phyloP scores from a whole-genome alignment of 345 rosid genomes.

The Mercurialis annua region DNA sequence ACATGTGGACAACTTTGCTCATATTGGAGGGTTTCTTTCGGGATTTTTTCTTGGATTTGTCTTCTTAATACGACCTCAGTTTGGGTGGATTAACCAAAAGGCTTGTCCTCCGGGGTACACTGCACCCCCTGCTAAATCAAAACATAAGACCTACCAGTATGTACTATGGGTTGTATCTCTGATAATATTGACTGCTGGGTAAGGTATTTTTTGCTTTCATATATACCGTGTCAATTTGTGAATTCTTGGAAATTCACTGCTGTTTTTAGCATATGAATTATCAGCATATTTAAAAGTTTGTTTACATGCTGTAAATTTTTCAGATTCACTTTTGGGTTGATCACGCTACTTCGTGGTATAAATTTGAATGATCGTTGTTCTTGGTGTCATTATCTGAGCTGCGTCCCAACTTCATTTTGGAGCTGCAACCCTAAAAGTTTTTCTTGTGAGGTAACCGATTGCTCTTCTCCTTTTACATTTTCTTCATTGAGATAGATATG shows the following conservation, averaged over 20 bases:
- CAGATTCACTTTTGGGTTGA: conserved; percentile 27
- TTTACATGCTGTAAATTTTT: not conserved
- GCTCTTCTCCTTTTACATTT: not conserved
- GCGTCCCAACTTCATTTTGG: conserved; percentile 20
- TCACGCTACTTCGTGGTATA: conserved; percentile 18
- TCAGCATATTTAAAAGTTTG: not conserved
- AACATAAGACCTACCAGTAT: conserved; percentile 72
- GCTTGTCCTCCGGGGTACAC: conserved; percentile 36
- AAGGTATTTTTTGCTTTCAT: conserved; percentile 24
- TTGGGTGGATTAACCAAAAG: conserved; percentile 68
- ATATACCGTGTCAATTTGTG: not conserved
- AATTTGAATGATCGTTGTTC: conserved; percentile 16
- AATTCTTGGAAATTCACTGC: not conserved
- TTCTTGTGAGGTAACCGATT: conserved; percentile 56
- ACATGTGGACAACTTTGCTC: conserved; percentile 97
- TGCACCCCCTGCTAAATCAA: conserved; percentile 36
- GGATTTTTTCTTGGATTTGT: conserved; percentile 94
- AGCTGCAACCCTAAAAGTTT: conserved; percentile 37
- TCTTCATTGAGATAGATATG: not conserved
- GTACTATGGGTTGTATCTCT: conserved; percentile 67
- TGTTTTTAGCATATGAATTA: not conserved
- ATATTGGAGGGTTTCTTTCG: conserved; percentile 82
- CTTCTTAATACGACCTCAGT: conserved; percentile 85
- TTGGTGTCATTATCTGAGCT: conserved; percentile 25
- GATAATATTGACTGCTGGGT: conserved; percentile 62